phyloP scores from a whole-genome alignment of 2,329 filamentous ascomycete genomes.

The Ascochyta lentis region DNA sequence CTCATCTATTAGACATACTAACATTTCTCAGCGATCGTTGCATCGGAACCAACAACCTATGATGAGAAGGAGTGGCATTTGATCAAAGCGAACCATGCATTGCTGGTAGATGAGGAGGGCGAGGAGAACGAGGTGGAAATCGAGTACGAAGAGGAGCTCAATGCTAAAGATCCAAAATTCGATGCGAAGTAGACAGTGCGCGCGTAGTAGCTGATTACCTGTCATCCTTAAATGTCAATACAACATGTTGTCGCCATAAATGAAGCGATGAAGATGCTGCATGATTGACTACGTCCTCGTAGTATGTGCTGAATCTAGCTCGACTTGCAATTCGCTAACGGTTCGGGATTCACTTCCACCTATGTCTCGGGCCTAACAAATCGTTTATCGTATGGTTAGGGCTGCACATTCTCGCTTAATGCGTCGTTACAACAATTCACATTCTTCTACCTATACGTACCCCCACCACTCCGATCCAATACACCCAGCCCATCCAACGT shows the following conservation, averaged over 20 bases:
- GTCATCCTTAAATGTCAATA: background rate
- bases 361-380: too few relatives aligned
- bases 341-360: too few relatives aligned
- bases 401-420: too few relatives aligned
- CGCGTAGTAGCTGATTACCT: background rate
- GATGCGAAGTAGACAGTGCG: slow-evolving; percentile 12
- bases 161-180: slow-evolving; percentile 50
- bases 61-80: slow-evolving; percentile 60
- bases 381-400: background rate
- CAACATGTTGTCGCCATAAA: too few relatives aligned
- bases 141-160: slow-evolving; percentile 49
- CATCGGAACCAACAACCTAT: slow-evolving; percentile 62
- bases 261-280: too few relatives aligned
- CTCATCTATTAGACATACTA: background rate
- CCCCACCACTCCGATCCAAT: slow-evolving; percentile 31
- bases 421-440: background rate
- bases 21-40: slow-evolving; percentile 50
- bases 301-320: too few relatives aligned
- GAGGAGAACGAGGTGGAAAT: slow-evolving; percentile 46
- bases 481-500: slow-evolving; percentile 35
- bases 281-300: too few relatives aligned
- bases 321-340: too few relatives aligned
- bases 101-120: slow-evolving; percentile 53
- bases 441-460: slow-evolving; percentile 13
- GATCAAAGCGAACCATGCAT: slow-evolving; percentile 56